Conservation (phyloP, 2,329 filamentous ascomycete genomes). For the Raffaelea deltoideospora region DNA sequence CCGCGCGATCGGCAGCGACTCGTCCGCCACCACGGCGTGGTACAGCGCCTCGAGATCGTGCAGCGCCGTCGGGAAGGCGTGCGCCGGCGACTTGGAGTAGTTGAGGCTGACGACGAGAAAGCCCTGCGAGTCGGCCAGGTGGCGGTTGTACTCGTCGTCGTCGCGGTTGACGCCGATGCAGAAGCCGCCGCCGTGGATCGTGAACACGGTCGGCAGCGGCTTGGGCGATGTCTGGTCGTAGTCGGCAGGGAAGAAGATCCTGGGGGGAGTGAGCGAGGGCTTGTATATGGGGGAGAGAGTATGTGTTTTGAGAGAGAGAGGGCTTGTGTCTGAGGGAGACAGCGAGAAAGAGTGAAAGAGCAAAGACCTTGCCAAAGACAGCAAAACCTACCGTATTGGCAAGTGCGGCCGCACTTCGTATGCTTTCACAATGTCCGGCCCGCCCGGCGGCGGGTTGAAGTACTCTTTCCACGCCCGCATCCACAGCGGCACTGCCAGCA, state of each 20-base stretch:
- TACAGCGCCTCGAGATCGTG: conserved; percentile 29
- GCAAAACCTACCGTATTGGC: conserved; percentile 19
- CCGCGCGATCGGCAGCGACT: conserved; percentile 27
- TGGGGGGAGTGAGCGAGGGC: conserved; percentile 1
- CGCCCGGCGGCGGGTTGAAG: conserved; percentile 12
- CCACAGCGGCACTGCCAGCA: conserved; percentile 10
- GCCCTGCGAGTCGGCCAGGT: conserved; percentile 22
- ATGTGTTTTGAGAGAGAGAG: too few species aligned
- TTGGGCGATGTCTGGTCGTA: conserved; percentile 15
- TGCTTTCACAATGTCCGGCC: conserved; percentile 18
- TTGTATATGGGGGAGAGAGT: not conserved
- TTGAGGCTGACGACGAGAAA: conserved; percentile 31
- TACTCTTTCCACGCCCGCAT: conserved; percentile 14
- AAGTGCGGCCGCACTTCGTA: conserved; percentile 19
- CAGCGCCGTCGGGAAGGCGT: conserved; percentile 25
- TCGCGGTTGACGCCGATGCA: conserved; percentile 23
- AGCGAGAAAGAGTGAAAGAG: too few species aligned
- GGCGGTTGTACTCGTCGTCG: conserved; percentile 30
- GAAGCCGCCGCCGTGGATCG: conserved; percentile 36
- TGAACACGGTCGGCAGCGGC: conserved; percentile 26
- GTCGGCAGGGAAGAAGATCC: conserved; percentile 24
- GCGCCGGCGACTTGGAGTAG: conserved; percentile 29
- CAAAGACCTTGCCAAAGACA: too few species aligned
- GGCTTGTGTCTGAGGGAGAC: too few species aligned
- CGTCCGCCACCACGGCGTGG: conserved; percentile 24